These are phyloP conservation scores for Colletotrichum sp. DNA, from an alignment of 2,329 filamentous ascomycete species.

Conservation along the genomic window DNA sequence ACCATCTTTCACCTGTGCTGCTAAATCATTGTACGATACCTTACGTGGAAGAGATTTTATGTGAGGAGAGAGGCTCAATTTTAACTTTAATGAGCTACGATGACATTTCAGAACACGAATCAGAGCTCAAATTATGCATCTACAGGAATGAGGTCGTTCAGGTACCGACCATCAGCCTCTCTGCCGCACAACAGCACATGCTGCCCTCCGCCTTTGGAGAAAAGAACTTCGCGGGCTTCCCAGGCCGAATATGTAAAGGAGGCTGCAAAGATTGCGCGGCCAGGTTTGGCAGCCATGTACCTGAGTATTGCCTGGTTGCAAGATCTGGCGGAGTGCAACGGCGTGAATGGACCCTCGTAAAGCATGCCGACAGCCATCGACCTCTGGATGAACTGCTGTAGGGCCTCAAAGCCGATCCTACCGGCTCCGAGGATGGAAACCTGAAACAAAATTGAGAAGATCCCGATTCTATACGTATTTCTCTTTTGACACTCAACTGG, in stretches of 20 bases:
- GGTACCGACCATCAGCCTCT: not conserved
- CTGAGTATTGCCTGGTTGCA: not conserved
- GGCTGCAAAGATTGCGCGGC: not conserved
- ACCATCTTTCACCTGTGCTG: not conserved
- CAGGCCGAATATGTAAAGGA: not conserved
- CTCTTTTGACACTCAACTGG: not conserved
- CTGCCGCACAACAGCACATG: not conserved
- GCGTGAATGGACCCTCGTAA: not conserved
- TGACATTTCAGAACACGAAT: not conserved
- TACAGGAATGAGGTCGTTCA: not conserved
- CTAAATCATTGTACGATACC: accelerated
- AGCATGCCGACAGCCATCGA: not conserved
- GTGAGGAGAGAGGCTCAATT: accelerated
- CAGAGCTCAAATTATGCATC: not conserved
- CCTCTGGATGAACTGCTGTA: not conserved
- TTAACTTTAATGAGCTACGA: not conserved
- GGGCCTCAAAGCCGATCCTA: not conserved
- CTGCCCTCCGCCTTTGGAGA: not conserved
- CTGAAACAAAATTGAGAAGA: not conserved
- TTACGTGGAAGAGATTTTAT: not conserved
- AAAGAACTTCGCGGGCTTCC: not conserved
- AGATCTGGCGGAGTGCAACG: slow-evolving; percentile 29
- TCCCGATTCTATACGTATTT: not conserved
- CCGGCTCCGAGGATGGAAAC: not conserved
- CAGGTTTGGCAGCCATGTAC: not conserved